phyloP scores from a whole-genome alignment of 2,329 filamentous ascomycete species.

The Aspergillus novofumigatus region DNA sequence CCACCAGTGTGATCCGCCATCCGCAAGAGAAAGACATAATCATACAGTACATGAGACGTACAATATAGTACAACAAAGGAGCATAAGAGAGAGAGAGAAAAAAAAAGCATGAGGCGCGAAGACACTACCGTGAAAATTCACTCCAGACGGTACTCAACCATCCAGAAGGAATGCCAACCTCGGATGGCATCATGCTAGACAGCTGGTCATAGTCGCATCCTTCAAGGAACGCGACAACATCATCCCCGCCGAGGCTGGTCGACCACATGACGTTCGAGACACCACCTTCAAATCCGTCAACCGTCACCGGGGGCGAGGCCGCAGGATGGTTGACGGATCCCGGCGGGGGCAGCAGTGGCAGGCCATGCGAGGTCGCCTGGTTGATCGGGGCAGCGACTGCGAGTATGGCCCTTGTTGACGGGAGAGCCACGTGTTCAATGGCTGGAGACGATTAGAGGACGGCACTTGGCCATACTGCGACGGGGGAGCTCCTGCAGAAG shows the following conservation, averaged over 20 bases:
- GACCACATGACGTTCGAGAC: constrained; percentile 25
- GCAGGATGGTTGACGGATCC: constrained; percentile 28
- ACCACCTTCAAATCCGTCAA: constrained; percentile 22
- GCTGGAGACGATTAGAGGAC: constrained; percentile 34
- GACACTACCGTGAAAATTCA: constrained; percentile 24
- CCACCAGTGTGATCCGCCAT: too few species aligned
- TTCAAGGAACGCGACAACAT: constrained; percentile 35
- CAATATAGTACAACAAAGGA: constrained; percentile 20
- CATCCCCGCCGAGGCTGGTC: constrained; percentile 35
- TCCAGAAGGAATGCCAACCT: constrained; percentile 29
- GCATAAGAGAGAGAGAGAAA: constrained; percentile 1
- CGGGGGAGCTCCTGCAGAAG: background rate
- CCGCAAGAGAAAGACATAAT: constrained; percentile 8
- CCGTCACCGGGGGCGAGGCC: constrained; percentile 27
- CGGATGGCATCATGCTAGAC: constrained; percentile 23
- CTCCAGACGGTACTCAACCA: constrained; percentile 37
- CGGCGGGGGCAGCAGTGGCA: constrained; percentile 35
- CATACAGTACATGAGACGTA: constrained; percentile 25
- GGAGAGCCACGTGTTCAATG: constrained; percentile 37
- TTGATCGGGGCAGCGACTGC: constrained; percentile 38
- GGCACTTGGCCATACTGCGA: constrained; percentile 25
- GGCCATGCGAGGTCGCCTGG: constrained; percentile 26
- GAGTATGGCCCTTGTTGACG: constrained; percentile 32
- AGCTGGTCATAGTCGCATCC: constrained; percentile 31
- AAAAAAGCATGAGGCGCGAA: background rate